Percentiles rank a stretch among this genome's conserved stretches.
Evolutionary conservation across 2,329 filamentous ascomycete genomes (phyloP).

Genomic region (Aulographum hederae): DNA sequence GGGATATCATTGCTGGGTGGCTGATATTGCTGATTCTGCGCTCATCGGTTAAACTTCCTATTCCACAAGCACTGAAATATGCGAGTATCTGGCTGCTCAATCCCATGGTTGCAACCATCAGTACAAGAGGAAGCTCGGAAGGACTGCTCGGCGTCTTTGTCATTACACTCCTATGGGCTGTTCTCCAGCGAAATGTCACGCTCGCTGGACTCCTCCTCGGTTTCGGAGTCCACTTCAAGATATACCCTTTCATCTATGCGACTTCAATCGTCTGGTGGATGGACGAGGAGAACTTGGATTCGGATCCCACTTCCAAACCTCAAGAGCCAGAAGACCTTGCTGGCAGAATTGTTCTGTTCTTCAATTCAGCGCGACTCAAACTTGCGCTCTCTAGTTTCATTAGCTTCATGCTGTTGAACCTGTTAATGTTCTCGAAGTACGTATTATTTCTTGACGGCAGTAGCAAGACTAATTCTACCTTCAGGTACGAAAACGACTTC

Average conservation of each 20-base stretch:
- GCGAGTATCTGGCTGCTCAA: slow-evolving; percentile 87
- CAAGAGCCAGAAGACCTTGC: slow-evolving; percentile 5
- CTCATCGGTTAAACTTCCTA: slow-evolving; percentile 14
- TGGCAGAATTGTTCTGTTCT: slow-evolving; percentile 10
- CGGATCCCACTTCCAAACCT: slow-evolving; percentile 7
- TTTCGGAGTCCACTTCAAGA: slow-evolving; percentile 87
- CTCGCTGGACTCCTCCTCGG: slow-evolving; percentile 64
- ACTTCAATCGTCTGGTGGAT: slow-evolving; percentile 67
- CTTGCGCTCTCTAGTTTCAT: slow-evolving; percentile 46
- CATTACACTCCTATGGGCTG: slow-evolving; percentile 67
- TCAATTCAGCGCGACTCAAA: slow-evolving; percentile 28
- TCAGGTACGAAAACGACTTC: slow-evolving; percentile 68
- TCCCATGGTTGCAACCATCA: slow-evolving; percentile 95
- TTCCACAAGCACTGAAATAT: slow-evolving; percentile 45
- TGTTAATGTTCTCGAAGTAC: slow-evolving; percentile 59
- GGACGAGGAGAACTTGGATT: slow-evolving; percentile 26
- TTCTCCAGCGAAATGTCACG: slow-evolving; percentile 39
- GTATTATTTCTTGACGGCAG: too few relatives aligned
- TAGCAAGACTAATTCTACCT: too few relatives aligned
- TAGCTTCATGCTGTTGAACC: slow-evolving; percentile 59
- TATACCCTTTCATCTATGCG: slow-evolving; percentile 95
- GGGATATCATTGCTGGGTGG: slow-evolving; percentile 74
- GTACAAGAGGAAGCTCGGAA: slow-evolving; percentile 85
- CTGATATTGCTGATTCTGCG: slow-evolving; percentile 43
- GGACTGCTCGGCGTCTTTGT: slow-evolving; percentile 76